phyloP scores from a whole-genome alignment of 208 protist genomes.

The Leishmania amazonensis region DNA sequence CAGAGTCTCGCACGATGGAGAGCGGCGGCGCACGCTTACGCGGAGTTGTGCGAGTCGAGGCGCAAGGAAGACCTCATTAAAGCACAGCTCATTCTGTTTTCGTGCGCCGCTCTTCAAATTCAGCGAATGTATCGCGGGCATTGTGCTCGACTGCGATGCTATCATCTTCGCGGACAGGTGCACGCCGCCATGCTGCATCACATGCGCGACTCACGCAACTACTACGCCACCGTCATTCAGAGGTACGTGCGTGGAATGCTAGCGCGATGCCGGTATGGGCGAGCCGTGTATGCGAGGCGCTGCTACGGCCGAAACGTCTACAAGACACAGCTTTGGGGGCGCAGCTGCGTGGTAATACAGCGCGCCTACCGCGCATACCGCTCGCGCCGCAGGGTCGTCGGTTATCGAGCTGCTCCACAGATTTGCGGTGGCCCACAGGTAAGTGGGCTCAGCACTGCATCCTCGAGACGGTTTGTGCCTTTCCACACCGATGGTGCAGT shows the following conservation, averaged over 20 bases:
- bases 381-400: conserved; percentile 11
- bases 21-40: conserved; percentile 26
- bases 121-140: conserved; percentile 78
- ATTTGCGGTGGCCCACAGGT: neutral
- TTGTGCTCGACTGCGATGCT: conserved; percentile 42
- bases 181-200: conserved; percentile 64
- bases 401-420: neutral
- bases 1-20: conserved; percentile 57
- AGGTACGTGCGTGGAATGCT: conserved; percentile 71
- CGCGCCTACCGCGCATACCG: conserved; percentile 53
- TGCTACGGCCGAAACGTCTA: conserved; percentile 78
- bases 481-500: neutral
- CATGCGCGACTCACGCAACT: conserved; percentile 56
- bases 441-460: neutral
- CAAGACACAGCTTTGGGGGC: conserved; percentile 44
- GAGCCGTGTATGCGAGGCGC: conserved; percentile 44
- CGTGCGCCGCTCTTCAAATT: conserved; percentile 70
- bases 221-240: conserved; percentile 83
- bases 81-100: conserved; percentile 11
- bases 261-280: conserved; percentile 51
- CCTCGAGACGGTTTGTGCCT: neutral
- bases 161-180: conserved; percentile 35
- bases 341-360: conserved; percentile 63
- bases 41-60: conserved; percentile 17
- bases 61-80: conserved; percentile 6